Percentiles rank a stretch among this genome's conserved stretches.
Conservation (phyloP, 345 rosid genomes). For the Rubroshorea leprosula region DNA sequence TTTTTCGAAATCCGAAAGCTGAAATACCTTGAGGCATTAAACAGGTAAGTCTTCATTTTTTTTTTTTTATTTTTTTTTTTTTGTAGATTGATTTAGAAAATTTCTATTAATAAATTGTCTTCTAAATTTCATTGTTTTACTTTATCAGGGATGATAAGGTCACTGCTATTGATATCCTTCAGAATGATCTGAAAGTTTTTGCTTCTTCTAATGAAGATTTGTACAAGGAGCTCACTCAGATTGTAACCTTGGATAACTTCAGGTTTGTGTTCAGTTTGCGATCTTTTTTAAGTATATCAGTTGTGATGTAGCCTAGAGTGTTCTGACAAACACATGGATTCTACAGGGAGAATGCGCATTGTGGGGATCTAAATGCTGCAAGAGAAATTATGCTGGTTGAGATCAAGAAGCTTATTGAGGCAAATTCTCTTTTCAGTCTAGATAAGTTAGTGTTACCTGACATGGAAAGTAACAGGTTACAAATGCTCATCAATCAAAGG, state of each 20-base stretch:
- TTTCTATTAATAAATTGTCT: background rate
- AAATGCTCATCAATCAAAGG: conserved; percentile 38
- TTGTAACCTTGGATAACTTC: conserved; percentile 33
- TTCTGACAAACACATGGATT: background rate
- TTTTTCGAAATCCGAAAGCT: conserved; percentile 42
- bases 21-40: conserved; percentile 39
- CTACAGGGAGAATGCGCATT: conserved; percentile 91
- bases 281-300: background rate
- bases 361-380: conserved; percentile 88
- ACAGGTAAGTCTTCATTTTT: conserved; percentile 23
- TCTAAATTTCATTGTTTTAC: background rate
- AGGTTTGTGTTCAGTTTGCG: conserved; percentile 19
- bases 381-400: conserved; percentile 85
- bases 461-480: conserved; percentile 26
- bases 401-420: conserved; percentile 94
- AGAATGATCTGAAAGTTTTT: conserved; percentile 36
- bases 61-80: background rate
- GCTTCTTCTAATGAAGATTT: conserved; percentile 30
- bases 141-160: conserved; percentile 27
- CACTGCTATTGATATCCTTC: conserved; percentile 33
- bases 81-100: background rate
- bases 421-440: conserved; percentile 71
- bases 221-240: conserved; percentile 35
- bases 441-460: conserved; percentile 84
- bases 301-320: background rate